Evolutionary conservation across 371 early-diverging fungal genomes (phyloP).

Genomic region (Blakeslea trispora): DNA sequence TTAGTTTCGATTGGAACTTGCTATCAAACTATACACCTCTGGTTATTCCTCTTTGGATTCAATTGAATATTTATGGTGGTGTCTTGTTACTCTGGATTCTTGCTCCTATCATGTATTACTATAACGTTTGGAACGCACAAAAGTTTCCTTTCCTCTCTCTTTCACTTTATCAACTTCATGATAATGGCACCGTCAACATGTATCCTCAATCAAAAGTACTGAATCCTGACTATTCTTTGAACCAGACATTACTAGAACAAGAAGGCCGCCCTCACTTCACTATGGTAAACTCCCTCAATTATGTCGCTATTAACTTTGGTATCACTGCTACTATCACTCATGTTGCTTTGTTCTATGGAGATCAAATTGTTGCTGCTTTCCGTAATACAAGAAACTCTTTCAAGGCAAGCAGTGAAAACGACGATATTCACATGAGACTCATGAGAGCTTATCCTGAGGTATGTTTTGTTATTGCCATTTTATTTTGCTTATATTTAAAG

Average conservation of each 20-base stretch:
- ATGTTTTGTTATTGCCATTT: slow-evolving; percentile 28
- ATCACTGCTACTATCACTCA: slow-evolving; percentile 58
- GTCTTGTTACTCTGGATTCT: slow-evolving; percentile 42
- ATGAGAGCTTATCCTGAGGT: slow-evolving; percentile 72
- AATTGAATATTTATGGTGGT: slow-evolving; percentile 43
- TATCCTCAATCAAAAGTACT: slow-evolving; percentile 48
- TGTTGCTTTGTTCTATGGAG: slow-evolving; percentile 51
- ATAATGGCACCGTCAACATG: slow-evolving; percentile 23
- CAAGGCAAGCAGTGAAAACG: slow-evolving; percentile 3
- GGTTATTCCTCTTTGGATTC: slow-evolving; percentile 67
- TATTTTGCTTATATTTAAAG: too few relatives aligned
- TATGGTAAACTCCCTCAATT: slow-evolving; percentile 27
- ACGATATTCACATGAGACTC: slow-evolving; percentile 67
- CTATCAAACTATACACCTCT: slow-evolving; percentile 58
- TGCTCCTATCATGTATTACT: slow-evolving; percentile 40
- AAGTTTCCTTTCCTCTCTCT: slow-evolving; percentile 47
- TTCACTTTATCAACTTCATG: slow-evolving; percentile 33
- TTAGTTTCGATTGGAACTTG: slow-evolving; percentile 57
- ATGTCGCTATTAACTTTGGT: slow-evolving; percentile 42
- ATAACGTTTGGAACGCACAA: slow-evolving; percentile 50
- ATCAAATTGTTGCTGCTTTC: slow-evolving; percentile 8
- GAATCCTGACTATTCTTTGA: slow-evolving; percentile 39
- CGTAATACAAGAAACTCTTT: neutral
- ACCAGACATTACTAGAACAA: slow-evolving; percentile 35
- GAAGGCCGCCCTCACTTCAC: slow-evolving; percentile 41